Percentiles rank a stretch among this genome's conserved stretches.
phyloP scores from a whole-genome alignment of 2,329 filamentous ascomycete species.

The Aspergillus pseudoviridinutans region DNA sequence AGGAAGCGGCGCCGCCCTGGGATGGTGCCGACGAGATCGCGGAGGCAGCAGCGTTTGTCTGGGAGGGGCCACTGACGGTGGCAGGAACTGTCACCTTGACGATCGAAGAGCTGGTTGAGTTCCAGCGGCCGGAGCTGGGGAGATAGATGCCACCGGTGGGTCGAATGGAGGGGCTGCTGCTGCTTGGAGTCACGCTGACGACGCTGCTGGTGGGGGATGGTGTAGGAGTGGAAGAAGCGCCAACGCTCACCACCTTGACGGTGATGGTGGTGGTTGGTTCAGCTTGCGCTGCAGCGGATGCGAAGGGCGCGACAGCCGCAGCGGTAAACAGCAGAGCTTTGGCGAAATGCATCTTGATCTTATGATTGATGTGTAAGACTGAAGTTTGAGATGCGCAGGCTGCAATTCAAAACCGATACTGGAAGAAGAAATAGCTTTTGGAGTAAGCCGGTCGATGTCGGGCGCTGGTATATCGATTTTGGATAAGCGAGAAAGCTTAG shows the following conservation, averaged over 20 bases:
- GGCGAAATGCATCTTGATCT: slow-evolving; percentile 30
- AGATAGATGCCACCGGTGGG: slow-evolving; percentile 10
- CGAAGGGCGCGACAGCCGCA: slow-evolving; percentile 25
- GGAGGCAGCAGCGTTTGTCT: slow-evolving; percentile 6
- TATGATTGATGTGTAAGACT: slow-evolving; percentile 2
- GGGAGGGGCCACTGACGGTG: slow-evolving; percentile 5
- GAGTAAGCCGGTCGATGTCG: neutral
- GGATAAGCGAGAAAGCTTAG: neutral
- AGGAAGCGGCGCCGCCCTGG: slow-evolving; percentile 18
- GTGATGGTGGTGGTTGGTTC: slow-evolving; percentile 23
- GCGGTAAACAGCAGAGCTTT: slow-evolving; percentile 29
- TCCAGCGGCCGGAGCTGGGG: slow-evolving; percentile 8
- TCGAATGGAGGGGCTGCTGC: neutral
- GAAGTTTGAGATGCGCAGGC: neutral
- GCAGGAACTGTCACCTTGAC: slow-evolving; percentile 13
- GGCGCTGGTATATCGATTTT: neutral
- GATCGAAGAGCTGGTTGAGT: slow-evolving; percentile 17
- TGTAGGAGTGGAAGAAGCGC: slow-evolving; percentile 7
- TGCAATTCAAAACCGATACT: neutral
- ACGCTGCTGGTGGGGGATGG: slow-evolving; percentile 4
- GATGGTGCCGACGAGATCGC: slow-evolving; percentile 11
- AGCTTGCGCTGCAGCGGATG: slow-evolving; percentile 23
- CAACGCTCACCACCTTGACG: slow-evolving; percentile 19
- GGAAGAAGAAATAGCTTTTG: neutral
- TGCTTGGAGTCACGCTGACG: slow-evolving; percentile 2